phyloP scores from a whole-genome alignment of 257 asterid species.

The Solanum virginianum region DNA sequence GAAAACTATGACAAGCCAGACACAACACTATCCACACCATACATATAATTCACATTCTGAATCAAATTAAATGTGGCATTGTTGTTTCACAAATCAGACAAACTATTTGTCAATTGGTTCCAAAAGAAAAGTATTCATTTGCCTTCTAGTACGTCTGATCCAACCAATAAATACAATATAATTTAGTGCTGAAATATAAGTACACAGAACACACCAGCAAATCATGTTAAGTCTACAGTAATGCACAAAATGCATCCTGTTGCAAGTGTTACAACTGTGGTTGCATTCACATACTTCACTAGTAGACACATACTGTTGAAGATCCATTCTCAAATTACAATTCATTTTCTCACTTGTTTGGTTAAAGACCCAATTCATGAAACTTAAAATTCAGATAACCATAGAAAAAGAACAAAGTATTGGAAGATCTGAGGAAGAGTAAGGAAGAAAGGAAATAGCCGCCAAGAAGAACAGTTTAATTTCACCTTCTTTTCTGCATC shows the following conservation, averaged over 20 bases:
- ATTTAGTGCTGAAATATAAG: background rate
- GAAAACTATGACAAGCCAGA: background rate
- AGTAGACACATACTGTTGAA: background rate
- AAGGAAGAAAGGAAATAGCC: background rate
- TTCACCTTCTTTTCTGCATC: slow-evolving; percentile 87
- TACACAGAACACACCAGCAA: background rate
- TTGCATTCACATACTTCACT: background rate
- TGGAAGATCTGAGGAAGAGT: background rate
- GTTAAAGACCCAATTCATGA: background rate
- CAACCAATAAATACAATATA: background rate
- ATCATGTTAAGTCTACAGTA: background rate
- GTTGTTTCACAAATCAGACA: background rate
- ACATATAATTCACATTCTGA: background rate
- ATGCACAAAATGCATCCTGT: background rate
- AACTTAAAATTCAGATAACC: background rate
- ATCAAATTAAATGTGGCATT: background rate
- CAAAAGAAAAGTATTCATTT: background rate
- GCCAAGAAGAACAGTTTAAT: background rate
- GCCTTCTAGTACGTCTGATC: background rate
- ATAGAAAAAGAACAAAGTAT: background rate
- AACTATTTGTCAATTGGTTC: background rate
- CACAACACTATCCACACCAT: background rate
- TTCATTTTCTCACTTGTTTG: background rate
- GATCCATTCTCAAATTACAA: background rate
- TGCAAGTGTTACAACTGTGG: background rate